Percentiles rank a stretch among this genome's conserved stretches.
Conservation (phyloP, 352 stramenopile genomes). For the Pythium aristosporum region DNA sequence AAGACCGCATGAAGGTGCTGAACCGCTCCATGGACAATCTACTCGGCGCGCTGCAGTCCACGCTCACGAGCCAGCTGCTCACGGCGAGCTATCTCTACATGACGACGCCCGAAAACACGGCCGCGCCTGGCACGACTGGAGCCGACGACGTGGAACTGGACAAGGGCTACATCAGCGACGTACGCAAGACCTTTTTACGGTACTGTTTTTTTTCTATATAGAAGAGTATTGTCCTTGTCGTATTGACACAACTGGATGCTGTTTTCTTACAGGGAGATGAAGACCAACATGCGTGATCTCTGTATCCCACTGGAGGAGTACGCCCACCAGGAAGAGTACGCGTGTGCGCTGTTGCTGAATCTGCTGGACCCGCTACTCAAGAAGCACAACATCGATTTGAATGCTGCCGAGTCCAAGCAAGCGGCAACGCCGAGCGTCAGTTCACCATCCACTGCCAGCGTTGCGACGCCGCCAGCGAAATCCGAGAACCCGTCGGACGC, state of each 20-base stretch:
- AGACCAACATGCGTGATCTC: conserved; percentile 76
- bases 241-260: background rate
- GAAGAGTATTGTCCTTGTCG: background rate
- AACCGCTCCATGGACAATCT: conserved; percentile 64
- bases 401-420: too few species aligned
- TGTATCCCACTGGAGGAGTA: conserved; percentile 84
- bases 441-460: background rate
- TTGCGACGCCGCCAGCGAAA: background rate
- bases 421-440: background rate
- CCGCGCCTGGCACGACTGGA: conserved; percentile 39
- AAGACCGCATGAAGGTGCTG: conserved; percentile 39
- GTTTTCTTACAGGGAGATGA: conserved; percentile 69
- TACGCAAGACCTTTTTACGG: conserved; percentile 57
- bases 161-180: conserved; percentile 63
- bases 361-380: conserved; percentile 71
- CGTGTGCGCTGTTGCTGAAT: conserved; percentile 65
- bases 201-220: conserved; percentile 9
- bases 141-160: conserved; percentile 49
- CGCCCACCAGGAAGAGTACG: conserved; percentile 78
- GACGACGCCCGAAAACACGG: conserved; percentile 70
- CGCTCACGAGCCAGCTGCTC: conserved; percentile 63
- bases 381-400: conserved; percentile 55
- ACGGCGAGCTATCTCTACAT: conserved; percentile 76
- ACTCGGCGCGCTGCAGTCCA: conserved; percentile 66
- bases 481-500: background rate